phyloP scores from a whole-genome alignment of 805 yeast genomes.

The Sugiyamaella mastotermitis region DNA sequence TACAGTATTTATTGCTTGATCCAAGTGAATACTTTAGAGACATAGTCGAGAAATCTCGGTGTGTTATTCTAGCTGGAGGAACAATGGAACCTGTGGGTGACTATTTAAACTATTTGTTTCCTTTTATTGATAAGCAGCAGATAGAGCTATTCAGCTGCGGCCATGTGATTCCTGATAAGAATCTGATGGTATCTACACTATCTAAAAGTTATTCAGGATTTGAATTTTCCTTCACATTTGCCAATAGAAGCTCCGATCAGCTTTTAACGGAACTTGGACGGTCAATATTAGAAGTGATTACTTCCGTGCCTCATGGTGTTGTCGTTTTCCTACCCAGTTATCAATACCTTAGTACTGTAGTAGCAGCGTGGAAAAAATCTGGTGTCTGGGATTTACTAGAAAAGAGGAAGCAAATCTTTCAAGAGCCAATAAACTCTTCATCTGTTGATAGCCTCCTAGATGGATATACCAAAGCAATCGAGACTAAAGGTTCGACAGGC shows the following conservation, averaged over 20 bases:
- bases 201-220: conserved; percentile 12
- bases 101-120: conserved; percentile 58
- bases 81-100: conserved; percentile 90
- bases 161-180: conserved; percentile 71
- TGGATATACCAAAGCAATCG: conserved; percentile 44
- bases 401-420: conserved; percentile 36
- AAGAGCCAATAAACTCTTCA: conserved; percentile 45
- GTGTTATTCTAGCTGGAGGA: conserved; percentile 86
- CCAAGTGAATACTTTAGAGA: conserved; percentile 67
- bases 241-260: conserved; percentile 42
- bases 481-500: conserved; percentile 36
- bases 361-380: conserved; percentile 45
- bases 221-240: conserved; percentile 61
- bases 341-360: conserved; percentile 51
- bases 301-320: conserved; percentile 60
- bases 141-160: conserved; percentile 65
- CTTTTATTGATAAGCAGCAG: conserved; percentile 39
- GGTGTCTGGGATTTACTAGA: conserved; percentile 26
- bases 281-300: conserved; percentile 38
- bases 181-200: conserved; percentile 57
- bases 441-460: conserved; percentile 41
- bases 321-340: conserved; percentile 87
- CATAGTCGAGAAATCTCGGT: conserved; percentile 55
- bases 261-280: conserved; percentile 50
- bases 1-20: conserved; percentile 72